Base-by-base conservation (phyloP, 2,329 filamentous ascomycete species). In the Dryadomyces quercivorus region DNA sequence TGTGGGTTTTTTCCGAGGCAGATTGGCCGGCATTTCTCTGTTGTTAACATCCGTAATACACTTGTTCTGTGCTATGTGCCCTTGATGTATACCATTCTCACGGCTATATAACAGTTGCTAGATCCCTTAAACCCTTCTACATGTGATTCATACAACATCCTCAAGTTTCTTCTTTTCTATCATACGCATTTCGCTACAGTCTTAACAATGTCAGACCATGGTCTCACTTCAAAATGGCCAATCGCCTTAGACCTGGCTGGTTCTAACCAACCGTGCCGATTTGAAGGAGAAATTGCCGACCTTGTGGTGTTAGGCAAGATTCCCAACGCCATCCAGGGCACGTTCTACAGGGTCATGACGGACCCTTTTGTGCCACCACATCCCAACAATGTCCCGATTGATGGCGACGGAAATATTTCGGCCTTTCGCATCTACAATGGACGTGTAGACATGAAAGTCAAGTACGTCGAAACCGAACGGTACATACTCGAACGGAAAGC, bases 331-430 rank as follows among this genome's bases (percentile, higher is more conserved):
- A 65, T 69, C 1, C 57, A 66, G 40, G 66, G 66, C 1, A 64
- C 61, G 0, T 69, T 68, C 55, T 69, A 65, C 45, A 63, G 70
- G 2, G 65, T 74, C 1, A 74, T 73, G 68, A 63, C 65, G 1
- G 72, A 75, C 53, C 72, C 70, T 0, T 66, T 66, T 2, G 58
- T 66, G 0, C 64, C 68, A 0, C 69, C 67, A 0, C 57, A 66
- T 12, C 57, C 66, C 0, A 56, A 66, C 6, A 64, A 72, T 49
- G 66, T 68, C 10, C 59, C 69, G 4, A 53, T 70, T 53, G 67
- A 70, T 38, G 69, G 69, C 7, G 69, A 72, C 50, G 69, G 69
- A 2, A 67, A 65, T 50, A 61, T 72, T 50, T 63, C 58, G 7
- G 66, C 67, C 1, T 68, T 71, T 47, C 57, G 59, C 0, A 63